A percentile compares a stretch with the other conserved stretches of the same genome.
Conservation (phyloP, 2,329 filamentous ascomycete species). For the Myriosclerotinia scirpicola region DNA sequence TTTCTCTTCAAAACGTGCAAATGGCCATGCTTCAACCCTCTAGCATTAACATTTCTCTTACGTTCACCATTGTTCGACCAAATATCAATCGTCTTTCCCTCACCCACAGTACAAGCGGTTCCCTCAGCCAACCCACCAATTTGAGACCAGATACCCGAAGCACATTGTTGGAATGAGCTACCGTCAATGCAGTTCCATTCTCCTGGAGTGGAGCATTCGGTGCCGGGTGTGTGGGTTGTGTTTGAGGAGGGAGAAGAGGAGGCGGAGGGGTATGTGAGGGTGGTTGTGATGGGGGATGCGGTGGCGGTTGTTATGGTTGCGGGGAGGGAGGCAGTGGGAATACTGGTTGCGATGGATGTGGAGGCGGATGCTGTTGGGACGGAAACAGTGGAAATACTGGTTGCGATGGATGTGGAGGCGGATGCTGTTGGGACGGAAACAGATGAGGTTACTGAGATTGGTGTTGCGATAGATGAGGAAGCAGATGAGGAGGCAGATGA, state of each 20-base stretch:
- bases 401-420: not conserved
- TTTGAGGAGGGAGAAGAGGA: not conserved
- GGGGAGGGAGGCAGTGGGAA: conserved; percentile 3
- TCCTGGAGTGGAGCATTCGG: conserved; percentile 49
- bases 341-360: not conserved
- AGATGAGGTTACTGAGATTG: no score
- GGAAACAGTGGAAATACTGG: not conserved
- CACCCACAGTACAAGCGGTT: conserved; percentile 45
- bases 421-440: no score
- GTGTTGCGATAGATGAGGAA: no score
- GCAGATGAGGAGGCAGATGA: conserved; percentile 2
- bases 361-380: not conserved
- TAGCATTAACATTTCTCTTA: not conserved
- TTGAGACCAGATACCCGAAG: conserved; percentile 49
- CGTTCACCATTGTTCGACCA: not conserved
- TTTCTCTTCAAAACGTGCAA: not conserved
- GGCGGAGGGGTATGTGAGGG: conserved; percentile 1
- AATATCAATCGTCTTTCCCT: conserved; percentile 45
- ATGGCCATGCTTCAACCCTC: not conserved
- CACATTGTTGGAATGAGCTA: conserved; percentile 53
- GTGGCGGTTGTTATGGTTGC: not conserved
- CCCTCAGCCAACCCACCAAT: conserved; percentile 46
- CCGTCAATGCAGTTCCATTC: conserved; percentile 53
- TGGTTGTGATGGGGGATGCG: not conserved
- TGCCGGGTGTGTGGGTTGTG: conserved; percentile 40